A percentile compares a stretch with the other conserved stretches of the same genome.
phyloP scores from a whole-genome alignment of 129 eudicot species.

The Solidago caesia region DNA sequence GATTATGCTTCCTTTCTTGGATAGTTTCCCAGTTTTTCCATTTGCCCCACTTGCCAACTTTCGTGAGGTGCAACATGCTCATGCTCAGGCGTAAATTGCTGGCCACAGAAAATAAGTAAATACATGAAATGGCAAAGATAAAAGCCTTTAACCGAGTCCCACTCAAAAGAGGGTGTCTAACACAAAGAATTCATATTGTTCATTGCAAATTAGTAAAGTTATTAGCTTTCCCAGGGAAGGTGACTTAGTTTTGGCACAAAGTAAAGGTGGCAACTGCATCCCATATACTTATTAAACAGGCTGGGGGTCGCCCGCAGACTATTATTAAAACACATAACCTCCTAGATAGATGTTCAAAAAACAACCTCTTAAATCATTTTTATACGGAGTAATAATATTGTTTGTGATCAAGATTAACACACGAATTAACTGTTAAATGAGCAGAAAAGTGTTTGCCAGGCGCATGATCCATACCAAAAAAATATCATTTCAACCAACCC shows the following conservation, averaged over 20 bases:
- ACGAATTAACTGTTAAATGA: not conserved
- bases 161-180: not conserved
- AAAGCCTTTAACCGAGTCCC: not conserved
- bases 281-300: not conserved
- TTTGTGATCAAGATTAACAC: not conserved
- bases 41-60: slow-evolving; percentile 94
- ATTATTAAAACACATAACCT: not conserved
- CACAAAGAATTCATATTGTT: not conserved
- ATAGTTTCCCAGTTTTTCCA: slow-evolving; percentile 68
- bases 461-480: not conserved
- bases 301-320: not conserved
- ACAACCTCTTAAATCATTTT: not conserved
- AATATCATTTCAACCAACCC: not conserved
- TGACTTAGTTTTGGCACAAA: not conserved
- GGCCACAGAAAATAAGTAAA: slow-evolving; percentile 25
- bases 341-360: no score
- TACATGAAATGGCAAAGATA: not conserved
- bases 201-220: not conserved
- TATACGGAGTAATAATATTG: not conserved
- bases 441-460: not conserved
- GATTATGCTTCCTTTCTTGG: slow-evolving; percentile 40
- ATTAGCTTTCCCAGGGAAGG: not conserved
- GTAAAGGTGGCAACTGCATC: not conserved
- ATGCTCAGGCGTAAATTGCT: slow-evolving; percentile 65
- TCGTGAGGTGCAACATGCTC: slow-evolving; percentile 84